Conservation (phyloP, 192 early-diverging fungal genomes). For the Chytriomyces sp. region DNA sequence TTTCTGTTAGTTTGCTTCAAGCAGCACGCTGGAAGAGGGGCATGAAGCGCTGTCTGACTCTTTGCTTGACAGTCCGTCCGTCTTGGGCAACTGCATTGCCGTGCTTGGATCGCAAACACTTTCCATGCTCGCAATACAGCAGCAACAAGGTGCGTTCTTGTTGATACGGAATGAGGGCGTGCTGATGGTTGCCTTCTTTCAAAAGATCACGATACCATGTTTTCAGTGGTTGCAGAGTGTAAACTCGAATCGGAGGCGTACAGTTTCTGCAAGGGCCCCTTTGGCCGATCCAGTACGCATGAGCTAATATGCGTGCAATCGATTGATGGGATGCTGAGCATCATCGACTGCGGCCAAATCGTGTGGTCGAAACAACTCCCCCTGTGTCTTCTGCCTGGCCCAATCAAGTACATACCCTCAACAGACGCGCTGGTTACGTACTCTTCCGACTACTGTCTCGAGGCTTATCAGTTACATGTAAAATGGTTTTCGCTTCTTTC, state of each 20-base stretch:
- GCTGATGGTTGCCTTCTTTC: neutral
- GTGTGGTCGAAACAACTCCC: slow-evolving; percentile 1
- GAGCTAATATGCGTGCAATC: slow-evolving; percentile 34
- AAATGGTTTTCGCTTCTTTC: neutral
- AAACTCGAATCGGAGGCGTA: neutral
- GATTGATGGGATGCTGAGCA: slow-evolving; percentile 15
- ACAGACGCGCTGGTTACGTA: slow-evolving; percentile 25
- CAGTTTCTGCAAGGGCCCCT: slow-evolving; percentile 14
- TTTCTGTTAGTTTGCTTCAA: neutral
- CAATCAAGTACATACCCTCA: slow-evolving; percentile 13
- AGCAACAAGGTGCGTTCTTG: neutral
- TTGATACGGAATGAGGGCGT: neutral
- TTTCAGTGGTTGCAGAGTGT: neutral
- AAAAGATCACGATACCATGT: neutral
- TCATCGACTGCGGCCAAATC: slow-evolving; percentile 20
- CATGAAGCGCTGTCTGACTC: too few relatives aligned
- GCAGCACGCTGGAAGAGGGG: too few relatives aligned
- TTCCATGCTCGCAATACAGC: neutral
- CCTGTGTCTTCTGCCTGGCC: slow-evolving; percentile 14
- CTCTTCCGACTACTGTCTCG: slow-evolving; percentile 16
- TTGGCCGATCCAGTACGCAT: slow-evolving; percentile 7
- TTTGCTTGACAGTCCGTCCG: too few relatives aligned
- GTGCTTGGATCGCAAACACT: neutral
- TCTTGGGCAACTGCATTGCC: neutral
- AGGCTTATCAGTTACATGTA: neutral